Evolutionary conservation across 2,329 filamentous ascomycete species (phyloP), one percentile per base, ranked within the genome.

Genomic region (Sarocladium kiliense): DNA sequence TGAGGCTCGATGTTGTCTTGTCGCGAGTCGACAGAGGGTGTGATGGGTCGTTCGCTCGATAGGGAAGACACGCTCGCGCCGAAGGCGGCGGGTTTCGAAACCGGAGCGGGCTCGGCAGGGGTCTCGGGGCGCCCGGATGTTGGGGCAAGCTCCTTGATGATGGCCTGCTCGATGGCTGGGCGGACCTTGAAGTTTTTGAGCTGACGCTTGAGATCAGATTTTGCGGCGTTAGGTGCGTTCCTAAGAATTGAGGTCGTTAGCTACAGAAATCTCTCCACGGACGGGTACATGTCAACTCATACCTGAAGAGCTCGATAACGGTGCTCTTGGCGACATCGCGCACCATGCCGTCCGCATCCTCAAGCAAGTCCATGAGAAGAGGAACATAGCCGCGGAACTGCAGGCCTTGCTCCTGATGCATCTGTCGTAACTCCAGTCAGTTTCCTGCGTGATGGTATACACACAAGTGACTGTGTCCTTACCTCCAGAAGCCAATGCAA

Each of bases 331-430:
- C 91, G 36, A 83, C 81, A 64, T 96, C 91, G 68, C 93, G 85
- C 60, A 97, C 91, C 71, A 85, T 86, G 51, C 88, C 87, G 68
- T 96, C 93, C 10, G 91, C 88, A 69, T 97, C 92, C 71, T 97
- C 93, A 41, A 97, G 80, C 61, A 94, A 81, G 55, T 90, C 87
- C 74, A 97, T 93, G 39, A 97, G 78, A 11, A 81, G 80, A 2
- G 89, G 87, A 1, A 96, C 91, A 67, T 95, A 96, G 64, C 76
- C 77, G 59, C 90, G 87, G 72, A 97, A 97, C 36, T 86, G 85
- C 60, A 97, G 76, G 37, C 84, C 85, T 57, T 91, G 82, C 54
- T 90, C 87, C 65, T 86, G 82, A 68, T 94, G 88, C 86, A 93
- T 95, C 81, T 91, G 65, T 9, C 6, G 14, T n/a, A 23, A n/a